These are phyloP conservation scores for Melocanna baccifera DNA, from an alignment of 176 grass and related monocot species.

Conservation along the genomic window DNA sequence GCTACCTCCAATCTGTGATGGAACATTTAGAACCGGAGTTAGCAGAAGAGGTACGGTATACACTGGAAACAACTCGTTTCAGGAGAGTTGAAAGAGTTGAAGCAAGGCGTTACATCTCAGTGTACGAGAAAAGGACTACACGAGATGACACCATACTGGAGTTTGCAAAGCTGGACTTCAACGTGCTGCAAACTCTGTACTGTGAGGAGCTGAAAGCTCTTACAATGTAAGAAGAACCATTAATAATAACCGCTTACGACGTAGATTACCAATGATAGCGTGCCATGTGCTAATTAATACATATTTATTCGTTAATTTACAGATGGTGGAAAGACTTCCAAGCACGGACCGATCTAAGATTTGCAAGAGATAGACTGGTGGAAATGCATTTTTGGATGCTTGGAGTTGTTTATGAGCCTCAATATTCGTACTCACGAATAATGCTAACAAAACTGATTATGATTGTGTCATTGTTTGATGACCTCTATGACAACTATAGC, in stretches of 20 bases:
- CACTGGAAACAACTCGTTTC: slow-evolving; percentile 28
- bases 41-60: slow-evolving; percentile 8
- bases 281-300: neutral
- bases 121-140: slow-evolving; percentile 18
- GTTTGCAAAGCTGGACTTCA: slow-evolving; percentile 45
- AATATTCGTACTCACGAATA: slow-evolving; percentile 26
- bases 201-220: slow-evolving; percentile 33
- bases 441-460: slow-evolving; percentile 26
- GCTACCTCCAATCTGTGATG: neutral
- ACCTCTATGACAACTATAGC: slow-evolving; percentile 45
- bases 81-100: slow-evolving; percentile 40
- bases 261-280: neutral
- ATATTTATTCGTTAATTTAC: neutral
- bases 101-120: slow-evolving; percentile 22
- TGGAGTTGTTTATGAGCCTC: slow-evolving; percentile 39
- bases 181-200: slow-evolving; percentile 40
- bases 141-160: slow-evolving; percentile 20
- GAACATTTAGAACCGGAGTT: neutral
- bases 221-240: slow-evolving; percentile 2
- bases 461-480: slow-evolving; percentile 30
- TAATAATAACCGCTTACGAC: neutral
- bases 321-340: slow-evolving; percentile 55
- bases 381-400: slow-evolving; percentile 46
- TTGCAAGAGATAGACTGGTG: slow-evolving; percentile 34
- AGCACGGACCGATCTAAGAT: neutral